Evolutionary conservation across 2,329 filamentous ascomycete genomes (phyloP), one percentile per base, ranked within the genome.

Genomic region (Pestalotiopsis sp.): DNA sequence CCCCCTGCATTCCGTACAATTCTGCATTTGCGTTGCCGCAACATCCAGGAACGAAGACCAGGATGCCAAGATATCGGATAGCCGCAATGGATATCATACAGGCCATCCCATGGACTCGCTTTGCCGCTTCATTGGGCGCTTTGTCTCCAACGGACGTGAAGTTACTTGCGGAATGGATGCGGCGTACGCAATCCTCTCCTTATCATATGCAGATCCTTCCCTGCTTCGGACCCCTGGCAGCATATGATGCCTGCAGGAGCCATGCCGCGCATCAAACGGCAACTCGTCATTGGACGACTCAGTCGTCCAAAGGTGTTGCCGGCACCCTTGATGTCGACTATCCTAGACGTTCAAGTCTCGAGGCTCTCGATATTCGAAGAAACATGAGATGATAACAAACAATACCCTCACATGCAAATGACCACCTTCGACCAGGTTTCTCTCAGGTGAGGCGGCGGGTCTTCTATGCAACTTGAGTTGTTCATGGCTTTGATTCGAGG

Each of bases 401-500:
- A 39, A 36, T 45, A 23, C 61, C 45, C 41, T 64, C 41, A 49
- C 61, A 64, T 64, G 38, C 38, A 49, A 14, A 52, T n/a, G 13
- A 49, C 20, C 41, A 14, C 11, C n/a, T 20, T 17, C 20, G 36
- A 49, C 25, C 61, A 31, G 27, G 38, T 31, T 64, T 39, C 12
- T 20, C 14, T 17, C 11, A 7, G 23, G n/a, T 23, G 41, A 41
- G 13, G n/a, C 45, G 38, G 61, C n/a, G 39, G 17, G n/a, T 41
- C 13, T 9, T 52, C 14, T 38, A 31, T 27, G 36, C 36, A 36
- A 36, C n/a, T 20, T 62, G 7, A 36, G 13, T 20, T 36, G 11
- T 62, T 14, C 31, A n/a, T 12, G 59, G 3, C 17, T 36, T 62
- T 62, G 62, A 65, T 65, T 65, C 62, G 62, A 65, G 62, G 62